Base-by-base conservation (phyloP, 495 filamentous ascomycete species). In the Penicillium silybi region DNA sequence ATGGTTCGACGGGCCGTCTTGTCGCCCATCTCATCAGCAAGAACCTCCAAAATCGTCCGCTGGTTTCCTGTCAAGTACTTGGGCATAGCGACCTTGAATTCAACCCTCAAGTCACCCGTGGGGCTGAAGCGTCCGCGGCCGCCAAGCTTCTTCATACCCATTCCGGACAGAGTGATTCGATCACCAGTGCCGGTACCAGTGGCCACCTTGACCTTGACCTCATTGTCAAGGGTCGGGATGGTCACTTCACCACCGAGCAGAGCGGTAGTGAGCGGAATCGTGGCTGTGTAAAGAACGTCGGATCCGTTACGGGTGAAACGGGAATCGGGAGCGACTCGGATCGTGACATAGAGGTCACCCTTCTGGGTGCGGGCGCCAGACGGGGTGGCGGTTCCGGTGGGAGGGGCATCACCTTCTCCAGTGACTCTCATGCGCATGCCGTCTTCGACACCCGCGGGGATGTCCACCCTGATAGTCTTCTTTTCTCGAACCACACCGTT, bases 131-230 rank as follows among this genome's bases (percentile, higher is more conserved):
- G 77, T n/a, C 73, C 60, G 10, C 81, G 72, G 22, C 71, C 69
- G 41, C 72, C 69, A 29, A 97, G 71, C 60, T 85, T 88, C 69
- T 86, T 88, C 93, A 98, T 97, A 32, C 93, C 93, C 83, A 87
- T 89, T 11, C 92, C 91, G 1, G 82, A 67, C 27, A 97, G 73
- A 0, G 89, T 92, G 59, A 96, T 84, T 62, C 84, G 88, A 59
- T 98, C 93, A 41, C 93, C 93, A 2, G 93, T 96, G 53, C 83
- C 90, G 11, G 93, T 97, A 41, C 93, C 95, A 0, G 90, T 91
- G 23, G 83, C 82, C 15, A 98, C 86, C 65, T 88, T 89, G 38
- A 97, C 80, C 67, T 87, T 91, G 46, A 93, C 90, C 41, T 95
- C 84, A 20, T 86, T 88, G 50, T 96, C 90, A 23, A 98, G 77